A percentile compares a stretch with the other conserved stretches of the same genome.
These are phyloP conservation scores for Stachybotrys echinatus DNA, from an alignment of 2,329 filamentous ascomycete genomes.

Conservation along the genomic window DNA sequence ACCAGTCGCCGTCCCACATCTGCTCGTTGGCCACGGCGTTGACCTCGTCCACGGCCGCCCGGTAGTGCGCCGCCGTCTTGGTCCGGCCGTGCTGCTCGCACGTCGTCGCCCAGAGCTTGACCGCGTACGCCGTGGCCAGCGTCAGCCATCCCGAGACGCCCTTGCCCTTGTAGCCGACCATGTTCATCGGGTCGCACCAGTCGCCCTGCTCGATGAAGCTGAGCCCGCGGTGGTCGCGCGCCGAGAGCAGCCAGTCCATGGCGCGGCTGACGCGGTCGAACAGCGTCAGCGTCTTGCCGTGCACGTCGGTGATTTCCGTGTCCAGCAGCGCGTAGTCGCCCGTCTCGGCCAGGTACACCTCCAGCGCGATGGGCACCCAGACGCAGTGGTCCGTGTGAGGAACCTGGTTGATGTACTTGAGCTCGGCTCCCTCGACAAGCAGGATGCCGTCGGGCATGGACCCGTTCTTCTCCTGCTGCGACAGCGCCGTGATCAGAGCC, in stretches of 20 bases:
- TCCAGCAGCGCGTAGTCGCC: slow-evolving; percentile 45
- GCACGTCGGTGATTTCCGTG: slow-evolving; percentile 32
- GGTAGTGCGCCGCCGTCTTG: slow-evolving; percentile 38
- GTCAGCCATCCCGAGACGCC: slow-evolving; percentile 56
- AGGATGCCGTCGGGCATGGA: slow-evolving; percentile 55
- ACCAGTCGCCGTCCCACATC: slow-evolving; percentile 54
- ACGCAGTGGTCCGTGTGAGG: slow-evolving; percentile 56
- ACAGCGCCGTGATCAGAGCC: slow-evolving; percentile 42
- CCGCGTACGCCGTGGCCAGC: slow-evolving; percentile 46
- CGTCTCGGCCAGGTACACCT: slow-evolving; percentile 50
- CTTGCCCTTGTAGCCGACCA: slow-evolving; percentile 54
- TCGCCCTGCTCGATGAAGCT: slow-evolving; percentile 55
- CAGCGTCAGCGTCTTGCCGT: slow-evolving; percentile 42
- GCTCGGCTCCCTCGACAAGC: slow-evolving; percentile 45
- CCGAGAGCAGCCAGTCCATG: slow-evolving; percentile 49
- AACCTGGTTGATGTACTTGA: slow-evolving; percentile 58
- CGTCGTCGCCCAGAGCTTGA: slow-evolving; percentile 47
- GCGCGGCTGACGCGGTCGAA: slow-evolving; percentile 51
- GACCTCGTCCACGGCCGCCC: slow-evolving; percentile 35
- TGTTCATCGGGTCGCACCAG: slow-evolving; percentile 59
- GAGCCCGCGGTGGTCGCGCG: slow-evolving; percentile 46
- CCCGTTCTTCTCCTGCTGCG: slow-evolving; percentile 49
- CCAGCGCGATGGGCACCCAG: slow-evolving; percentile 50
- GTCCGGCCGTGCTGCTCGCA: slow-evolving; percentile 38
- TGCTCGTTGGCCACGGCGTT: slow-evolving; percentile 46